Evolutionary conservation across 2,329 filamentous ascomycete species (phyloP), one percentile per base, ranked within the genome.

Genomic region (Myriosclerotinia scirpicola): DNA sequence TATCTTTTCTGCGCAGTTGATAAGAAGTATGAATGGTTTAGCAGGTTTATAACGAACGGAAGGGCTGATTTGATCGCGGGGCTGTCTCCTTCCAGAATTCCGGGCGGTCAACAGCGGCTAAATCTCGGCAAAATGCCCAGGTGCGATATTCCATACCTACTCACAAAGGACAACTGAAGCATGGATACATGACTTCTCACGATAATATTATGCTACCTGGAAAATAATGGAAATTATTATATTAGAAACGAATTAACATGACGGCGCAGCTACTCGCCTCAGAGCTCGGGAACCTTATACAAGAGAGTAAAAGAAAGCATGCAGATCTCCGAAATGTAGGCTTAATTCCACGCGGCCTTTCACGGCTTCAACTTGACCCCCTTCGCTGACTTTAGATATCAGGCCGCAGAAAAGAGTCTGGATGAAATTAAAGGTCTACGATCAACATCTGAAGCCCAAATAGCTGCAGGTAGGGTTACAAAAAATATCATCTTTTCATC

Each of bases 241-340:
- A 56, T 61, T 46, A 54, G 22, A 36, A 34, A 68, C 15, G 34
- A 62, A 66, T 67, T 73, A 77, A 75, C 48, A 97, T 97, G 93
- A 96, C 93, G 78, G 90, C 92, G 75, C 92, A 96, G 85, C 88
- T 97, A 75, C 85, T 97, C 75, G 88, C 89, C 76, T 89, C 91
- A 67, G 93, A 97, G 85, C 86, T 97, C 78, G 87, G 90, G 75
- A 96, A 92, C 80, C 87, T 97, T 77, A 90, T 97, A 74, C 92
- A 96, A 79, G 95, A 99, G 82, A 95, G 93, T 77, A 98, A 96
- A 80, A 87, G 94, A 75, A 98, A 96, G 80, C 90, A 97, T 78
- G 87, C 90, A 73, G 95, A 98, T 75, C 83, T 99, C 64, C 88
- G 91, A 81, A 91, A 90, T 84, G 90, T 90, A 80, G 74, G 84